These are phyloP conservation scores for Pythium aristosporum DNA, from an alignment of 352 stramenopile species.

Conservation along the genomic window DNA sequence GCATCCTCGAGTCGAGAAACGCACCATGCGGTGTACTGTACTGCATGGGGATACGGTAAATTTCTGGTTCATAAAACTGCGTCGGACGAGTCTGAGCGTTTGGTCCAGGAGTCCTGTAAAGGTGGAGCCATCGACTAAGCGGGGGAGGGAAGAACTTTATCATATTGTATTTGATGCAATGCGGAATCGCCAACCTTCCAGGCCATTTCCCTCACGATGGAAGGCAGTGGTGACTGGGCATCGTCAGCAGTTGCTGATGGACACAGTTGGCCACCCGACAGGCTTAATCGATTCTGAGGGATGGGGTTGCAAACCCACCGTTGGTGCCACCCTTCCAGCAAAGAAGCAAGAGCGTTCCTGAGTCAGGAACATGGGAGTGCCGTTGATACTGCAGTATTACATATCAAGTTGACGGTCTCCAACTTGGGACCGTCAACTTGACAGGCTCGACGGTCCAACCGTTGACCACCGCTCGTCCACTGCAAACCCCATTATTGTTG, in stretches of 20 bases:
- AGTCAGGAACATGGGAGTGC: too few species aligned
- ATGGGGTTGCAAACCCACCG: constrained; percentile 6
- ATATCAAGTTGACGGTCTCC: background rate
- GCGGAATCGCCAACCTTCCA: background rate
- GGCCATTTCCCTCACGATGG: constrained; percentile 3
- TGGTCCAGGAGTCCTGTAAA: too few species aligned
- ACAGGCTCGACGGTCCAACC: background rate
- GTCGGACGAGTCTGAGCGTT: too few species aligned
- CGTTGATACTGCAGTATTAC: background rate
- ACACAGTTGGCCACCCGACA: background rate
- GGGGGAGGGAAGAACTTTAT: background rate
- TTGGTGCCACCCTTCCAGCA: constrained; percentile 5
- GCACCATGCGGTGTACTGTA: background rate
- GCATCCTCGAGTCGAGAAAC: background rate
- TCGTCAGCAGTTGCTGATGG: too few species aligned
- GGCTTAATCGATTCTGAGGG: constrained; percentile 3
- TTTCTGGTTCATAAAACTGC: too few species aligned
- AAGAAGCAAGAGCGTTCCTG: constrained; percentile 1
- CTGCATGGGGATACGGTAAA: too few species aligned
- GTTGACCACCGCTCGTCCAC: background rate
- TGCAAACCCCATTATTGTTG: background rate
- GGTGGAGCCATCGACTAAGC: constrained; percentile 5
- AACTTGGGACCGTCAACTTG: too few species aligned
- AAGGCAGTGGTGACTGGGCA: background rate
- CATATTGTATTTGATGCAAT: background rate